Conservation (phyloP, 164 flowering plant species). For the Vitis labrusca region DNA sequence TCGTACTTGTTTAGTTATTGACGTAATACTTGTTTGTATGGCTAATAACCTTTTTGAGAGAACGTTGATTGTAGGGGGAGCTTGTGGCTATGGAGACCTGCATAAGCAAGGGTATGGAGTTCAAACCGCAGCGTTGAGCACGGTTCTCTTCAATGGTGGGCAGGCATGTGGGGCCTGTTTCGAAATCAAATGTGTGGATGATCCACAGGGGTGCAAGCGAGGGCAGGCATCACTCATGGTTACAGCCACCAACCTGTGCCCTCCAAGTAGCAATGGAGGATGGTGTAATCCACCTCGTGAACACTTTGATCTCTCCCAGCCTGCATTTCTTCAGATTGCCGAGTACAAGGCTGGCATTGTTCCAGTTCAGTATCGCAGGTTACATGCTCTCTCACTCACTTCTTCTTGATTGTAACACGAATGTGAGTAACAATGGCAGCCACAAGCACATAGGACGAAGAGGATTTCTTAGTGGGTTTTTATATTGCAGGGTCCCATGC, state of each 20-base stretch:
- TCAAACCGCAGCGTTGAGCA: constrained; percentile 66
- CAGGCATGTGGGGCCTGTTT: constrained; percentile 66
- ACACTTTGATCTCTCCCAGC: constrained; percentile 72
- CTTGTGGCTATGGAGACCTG: constrained; percentile 69
- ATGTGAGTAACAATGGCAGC: neutral
- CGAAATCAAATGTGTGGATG: constrained; percentile 59
- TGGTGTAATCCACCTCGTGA: constrained; percentile 73
- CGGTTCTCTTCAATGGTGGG: constrained; percentile 56
- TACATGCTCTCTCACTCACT: neutral
- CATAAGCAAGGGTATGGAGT: constrained; percentile 49
- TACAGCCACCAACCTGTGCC: constrained; percentile 78
- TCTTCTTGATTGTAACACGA: neutral
- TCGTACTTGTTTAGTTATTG: neutral
- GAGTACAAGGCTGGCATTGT: constrained; percentile 59
- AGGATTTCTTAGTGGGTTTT: neutral
- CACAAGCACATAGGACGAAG: no score
- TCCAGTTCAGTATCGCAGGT: constrained; percentile 57
- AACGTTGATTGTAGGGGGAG: constrained; percentile 48
- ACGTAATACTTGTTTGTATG: neutral
- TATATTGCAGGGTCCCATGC: constrained; percentile 60
- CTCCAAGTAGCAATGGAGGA: constrained; percentile 62
- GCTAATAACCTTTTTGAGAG: no score
- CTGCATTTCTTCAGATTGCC: constrained; percentile 55
- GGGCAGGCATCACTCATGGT: constrained; percentile 50
- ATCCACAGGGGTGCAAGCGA: constrained; percentile 54